Conservation (phyloP, 805 yeast species). For the Naumovozyma castellii region DNA sequence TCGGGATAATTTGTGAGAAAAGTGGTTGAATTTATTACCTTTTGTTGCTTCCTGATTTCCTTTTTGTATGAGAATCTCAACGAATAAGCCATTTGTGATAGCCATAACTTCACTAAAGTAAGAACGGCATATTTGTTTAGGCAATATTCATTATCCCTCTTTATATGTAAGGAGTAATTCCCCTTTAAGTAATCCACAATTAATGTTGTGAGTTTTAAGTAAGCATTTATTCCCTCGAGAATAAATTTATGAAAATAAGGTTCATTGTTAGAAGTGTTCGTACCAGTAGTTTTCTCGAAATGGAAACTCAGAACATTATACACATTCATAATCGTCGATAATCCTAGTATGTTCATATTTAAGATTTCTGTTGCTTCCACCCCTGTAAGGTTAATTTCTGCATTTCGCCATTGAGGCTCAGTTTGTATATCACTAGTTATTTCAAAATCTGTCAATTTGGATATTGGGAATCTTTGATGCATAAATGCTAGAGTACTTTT, state of each 20-base stretch:
- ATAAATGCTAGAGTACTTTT: slow-evolving; percentile 4
- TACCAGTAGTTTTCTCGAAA: slow-evolving; percentile 10
- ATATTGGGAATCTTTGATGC: slow-evolving; percentile 8
- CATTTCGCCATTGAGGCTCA: slow-evolving; percentile 7
- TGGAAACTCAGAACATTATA: slow-evolving; percentile 6
- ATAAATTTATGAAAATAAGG: slow-evolving; percentile 7
- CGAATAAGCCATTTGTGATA: slow-evolving; percentile 7
- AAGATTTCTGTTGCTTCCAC: slow-evolving; percentile 8
- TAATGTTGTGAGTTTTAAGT: slow-evolving; percentile 4
- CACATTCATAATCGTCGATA: slow-evolving; percentile 6
- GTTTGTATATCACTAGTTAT: neutral
- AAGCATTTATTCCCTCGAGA: slow-evolving; percentile 3
- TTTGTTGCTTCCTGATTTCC: slow-evolving; percentile 2
- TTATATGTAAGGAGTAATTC: slow-evolving; percentile 1
- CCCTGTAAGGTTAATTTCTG: slow-evolving; percentile 4
- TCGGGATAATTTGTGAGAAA: slow-evolving; percentile 1
- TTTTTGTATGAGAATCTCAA: slow-evolving; percentile 9
- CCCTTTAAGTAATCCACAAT: slow-evolving; percentile 7
- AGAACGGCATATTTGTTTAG: slow-evolving; percentile 9
- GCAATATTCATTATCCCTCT: slow-evolving; percentile 4
- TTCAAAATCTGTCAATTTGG: neutral
- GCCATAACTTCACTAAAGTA: slow-evolving; percentile 8
- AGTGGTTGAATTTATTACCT: neutral
- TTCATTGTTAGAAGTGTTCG: slow-evolving; percentile 2
- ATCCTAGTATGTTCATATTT: slow-evolving; percentile 10